phyloP scores from a whole-genome alignment of 1,284 basidiomycete species.

The Malassezia equina region DNA sequence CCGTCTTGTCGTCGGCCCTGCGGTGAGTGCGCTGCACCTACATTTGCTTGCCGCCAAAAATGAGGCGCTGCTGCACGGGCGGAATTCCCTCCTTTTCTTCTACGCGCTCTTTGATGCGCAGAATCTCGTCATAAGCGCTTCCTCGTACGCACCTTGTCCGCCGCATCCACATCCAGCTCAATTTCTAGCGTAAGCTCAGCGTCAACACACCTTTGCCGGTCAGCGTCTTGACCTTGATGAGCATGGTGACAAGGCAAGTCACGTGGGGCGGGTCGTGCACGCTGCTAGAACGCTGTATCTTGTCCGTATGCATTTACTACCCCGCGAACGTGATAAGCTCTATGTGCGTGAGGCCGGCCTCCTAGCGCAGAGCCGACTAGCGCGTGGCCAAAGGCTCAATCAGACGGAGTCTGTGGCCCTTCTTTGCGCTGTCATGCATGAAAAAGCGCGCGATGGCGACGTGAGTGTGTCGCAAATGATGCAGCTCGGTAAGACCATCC shows the following conservation, averaged over 20 bases:
- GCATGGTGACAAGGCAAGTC: slow-evolving; percentile 21
- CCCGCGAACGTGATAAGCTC: slow-evolving; percentile 44
- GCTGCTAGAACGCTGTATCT: not conserved
- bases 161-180: slow-evolving; percentile 86
- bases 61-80: slow-evolving; percentile 88
- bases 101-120: slow-evolving; percentile 93
- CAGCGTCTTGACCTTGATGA: slow-evolving; percentile 60
- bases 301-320: slow-evolving; percentile 41
- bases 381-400: slow-evolving; percentile 77
- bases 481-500: slow-evolving; percentile 61
- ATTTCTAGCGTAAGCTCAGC: slow-evolving; percentile 55
- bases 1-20: slow-evolving; percentile 42
- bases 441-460: slow-evolving; percentile 86
- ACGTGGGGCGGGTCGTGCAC: not conserved
- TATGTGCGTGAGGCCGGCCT: slow-evolving; percentile 44
- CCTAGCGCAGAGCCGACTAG: slow-evolving; percentile 86
- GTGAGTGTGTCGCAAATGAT: slow-evolving; percentile 79
- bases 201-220: slow-evolving; percentile 68
- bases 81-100: slow-evolving; percentile 99
- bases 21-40: slow-evolving; percentile 52
- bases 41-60: slow-evolving; percentile 91
- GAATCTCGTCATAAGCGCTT: slow-evolving; percentile 57
- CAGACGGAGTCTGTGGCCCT: slow-evolving; percentile 77
- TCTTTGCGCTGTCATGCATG: slow-evolving; percentile 81
- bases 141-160: slow-evolving; percentile 64